Evolutionary conservation across 169 alveolate species (phyloP), one percentile per base, ranked within the genome.

Genomic region (Eimeria tenella): DNA sequence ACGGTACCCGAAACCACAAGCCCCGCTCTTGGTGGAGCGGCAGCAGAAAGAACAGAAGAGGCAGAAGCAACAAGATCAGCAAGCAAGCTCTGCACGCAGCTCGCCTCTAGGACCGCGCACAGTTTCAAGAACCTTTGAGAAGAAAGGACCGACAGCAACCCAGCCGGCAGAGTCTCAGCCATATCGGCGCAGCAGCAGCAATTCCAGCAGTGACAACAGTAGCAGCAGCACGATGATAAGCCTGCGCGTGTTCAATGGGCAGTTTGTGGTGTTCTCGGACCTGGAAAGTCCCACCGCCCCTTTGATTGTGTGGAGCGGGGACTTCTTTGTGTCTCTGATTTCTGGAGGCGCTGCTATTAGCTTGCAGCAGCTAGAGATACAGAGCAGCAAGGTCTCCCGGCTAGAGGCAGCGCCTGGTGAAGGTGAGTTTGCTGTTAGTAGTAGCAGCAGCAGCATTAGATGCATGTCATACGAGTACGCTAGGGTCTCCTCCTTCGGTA

Each of bases 221-320:
- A 52, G 53, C 21, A 53, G n/a, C 31, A 55, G 58, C 49, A 82
- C 75, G 8, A 19, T 77, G n/a, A 90, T 90, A 11, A 74, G 82
- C 63, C 56, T 90, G 53, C 65, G 65, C 9, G 75, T 90, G 19
- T 90, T 71, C n/a, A 74, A 74, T 56, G 94, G 94, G 60, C 77
- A 93, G 91, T 96, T 96, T 65, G 96, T 95, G 10, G 95, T 96
- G 50, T 96, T 93, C 95, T 93, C 96, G 15, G 93, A 94, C 65
- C 53, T 96, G 95, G 96, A 91, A 81, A 84, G 94, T 53, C 89
- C 93, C 62, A 93, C 91, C n/a, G 95, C 94, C 5, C 97, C 97
- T 17, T 65, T 93, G 74, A 70, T 96, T 13, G 96, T 95, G 86
- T 86, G 96, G 90, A 81, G 93, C 56, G 94, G 96, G 19, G 97